Conservation (phyloP, 2,329 filamentous ascomycete genomes). For the Paraphaeosphaeria sporulosa region DNA sequence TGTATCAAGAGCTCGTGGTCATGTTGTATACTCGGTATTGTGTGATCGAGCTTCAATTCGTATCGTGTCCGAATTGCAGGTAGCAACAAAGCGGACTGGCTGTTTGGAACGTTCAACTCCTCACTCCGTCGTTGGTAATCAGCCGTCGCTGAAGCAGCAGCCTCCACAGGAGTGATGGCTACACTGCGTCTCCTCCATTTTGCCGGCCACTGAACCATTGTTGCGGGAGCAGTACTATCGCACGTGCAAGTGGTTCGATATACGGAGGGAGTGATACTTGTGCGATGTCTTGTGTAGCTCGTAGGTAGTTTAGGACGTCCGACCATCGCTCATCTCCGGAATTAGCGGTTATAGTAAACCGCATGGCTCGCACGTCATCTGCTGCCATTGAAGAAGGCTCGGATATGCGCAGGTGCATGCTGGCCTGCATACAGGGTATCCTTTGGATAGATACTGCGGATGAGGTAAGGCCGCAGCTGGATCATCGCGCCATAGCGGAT, state of each 20-base stretch:
- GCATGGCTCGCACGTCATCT: constrained; percentile 8
- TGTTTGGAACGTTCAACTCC: constrained; percentile 19
- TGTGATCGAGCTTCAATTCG: constrained; percentile 53
- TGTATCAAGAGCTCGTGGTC: constrained; percentile 68
- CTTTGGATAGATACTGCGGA: neutral
- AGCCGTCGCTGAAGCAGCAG: neutral
- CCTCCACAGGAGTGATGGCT: constrained; percentile 4
- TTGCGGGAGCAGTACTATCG: neutral
- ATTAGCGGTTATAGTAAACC: constrained; percentile 4
- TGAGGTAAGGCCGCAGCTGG: neutral
- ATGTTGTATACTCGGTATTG: constrained; percentile 55
- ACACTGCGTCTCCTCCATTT: constrained; percentile 25
- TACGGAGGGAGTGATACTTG: neutral
- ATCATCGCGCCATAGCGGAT: constrained; percentile 6
- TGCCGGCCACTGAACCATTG: constrained; percentile 18
- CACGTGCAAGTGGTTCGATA: constrained; percentile 6
- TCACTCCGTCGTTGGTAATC: constrained; percentile 21
- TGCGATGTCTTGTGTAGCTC: neutral
- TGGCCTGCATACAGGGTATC: neutral
- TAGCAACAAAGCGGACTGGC: constrained; percentile 60
- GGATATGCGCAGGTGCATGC: constrained; percentile 2
- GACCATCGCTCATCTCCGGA: neutral
- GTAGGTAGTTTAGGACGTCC: neutral
- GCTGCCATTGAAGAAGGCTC: neutral
- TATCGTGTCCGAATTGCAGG: constrained; percentile 62